phyloP scores from a whole-genome alignment of 2,329 filamentous ascomycete genomes.

The Aaosphaeria pasadenensis region DNA sequence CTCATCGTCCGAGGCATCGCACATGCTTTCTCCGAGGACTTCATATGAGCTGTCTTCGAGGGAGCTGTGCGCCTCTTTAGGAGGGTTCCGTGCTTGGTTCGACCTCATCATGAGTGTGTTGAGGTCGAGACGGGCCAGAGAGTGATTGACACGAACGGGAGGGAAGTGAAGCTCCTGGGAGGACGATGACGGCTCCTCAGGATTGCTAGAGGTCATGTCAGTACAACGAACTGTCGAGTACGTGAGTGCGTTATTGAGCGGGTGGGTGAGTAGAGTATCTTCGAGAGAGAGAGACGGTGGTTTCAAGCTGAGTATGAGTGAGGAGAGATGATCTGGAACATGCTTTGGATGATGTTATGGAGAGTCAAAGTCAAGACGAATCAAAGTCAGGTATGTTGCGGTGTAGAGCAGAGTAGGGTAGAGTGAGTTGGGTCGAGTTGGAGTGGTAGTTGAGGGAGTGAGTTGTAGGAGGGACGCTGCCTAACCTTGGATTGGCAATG shows the following conservation, averaged over 20 bases:
- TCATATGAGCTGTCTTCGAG: conserved; percentile 38
- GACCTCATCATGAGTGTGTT: conserved; percentile 35
- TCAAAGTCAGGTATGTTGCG: too few relatives aligned
- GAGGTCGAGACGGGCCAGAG: conserved; percentile 30
- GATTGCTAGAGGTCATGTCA: conserved; percentile 30
- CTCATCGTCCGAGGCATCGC: conserved; percentile 35
- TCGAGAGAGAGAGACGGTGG: too few relatives aligned
- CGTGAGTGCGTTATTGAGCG: too few relatives aligned
- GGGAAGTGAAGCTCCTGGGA: conserved; percentile 30
- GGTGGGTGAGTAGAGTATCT: too few relatives aligned
- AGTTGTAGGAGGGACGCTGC: conserved; percentile 10
- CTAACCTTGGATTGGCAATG: conserved; percentile 10
- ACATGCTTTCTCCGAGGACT: conserved; percentile 25
- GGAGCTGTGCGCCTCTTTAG: conserved; percentile 25
- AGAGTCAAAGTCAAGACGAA: too few relatives aligned
- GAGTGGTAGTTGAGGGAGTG: too few relatives aligned
- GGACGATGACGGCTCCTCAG: conserved; percentile 8
- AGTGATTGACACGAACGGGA: conserved; percentile 27
- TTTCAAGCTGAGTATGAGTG: too few relatives aligned
- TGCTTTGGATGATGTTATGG: too few relatives aligned
- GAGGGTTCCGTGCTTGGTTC: conserved; percentile 12
- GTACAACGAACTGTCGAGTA: conserved; percentile 5
- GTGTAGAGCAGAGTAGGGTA: too few relatives aligned
- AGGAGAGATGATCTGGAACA: too few relatives aligned
- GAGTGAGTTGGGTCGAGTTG: too few relatives aligned